Evolutionary conservation across 352 stramenopile species (phyloP), one percentile per base, ranked within the genome.

Genomic region (Phytophthora meadii): DNA sequence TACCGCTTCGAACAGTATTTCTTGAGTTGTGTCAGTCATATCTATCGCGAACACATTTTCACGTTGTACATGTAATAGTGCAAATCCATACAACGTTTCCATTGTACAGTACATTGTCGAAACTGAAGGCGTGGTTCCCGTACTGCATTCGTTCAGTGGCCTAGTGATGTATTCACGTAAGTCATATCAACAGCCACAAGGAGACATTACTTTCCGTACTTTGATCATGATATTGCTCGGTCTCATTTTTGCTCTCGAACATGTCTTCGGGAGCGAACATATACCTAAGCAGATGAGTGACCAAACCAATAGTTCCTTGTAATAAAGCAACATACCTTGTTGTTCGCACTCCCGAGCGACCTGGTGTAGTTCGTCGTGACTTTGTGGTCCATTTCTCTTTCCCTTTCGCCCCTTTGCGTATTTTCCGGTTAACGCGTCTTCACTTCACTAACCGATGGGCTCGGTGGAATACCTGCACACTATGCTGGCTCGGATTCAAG

Each of bases 211-310:
- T 5, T 51, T 22, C 3, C 24, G 11, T 24, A 88, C 80, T 65
- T 94, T 94, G 63, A 94, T 93, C 32, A 92, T 81, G 39, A 94
- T 90, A 64, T 94, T 94, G 58, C 81, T 92, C 5, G 79, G 81
- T 66, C 48, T 94, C 87, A 24, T 83, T 79, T 51, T 90, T 90
- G 44, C 87, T 79, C 60, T 94, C 83, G 42, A 94, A 94, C 87
- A 94, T 92, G 59, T 92, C 87, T 45, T 91, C 84, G 6, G 84
- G 77, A 8, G 84, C 87, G 84, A 53, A 94, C 87, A 65, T 84
- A 94, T 22, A 90, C 82, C 81, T 90, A 39, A 49, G 22, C 40
- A 46, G 14, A 27, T 14, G 15, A 25, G 40, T 4, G 14, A 17
- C 12, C 9, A 36, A 36, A 1, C 30, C 12, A 36, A 36, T 3